A percentile compares a stretch with the other conserved stretches of the same genome.
Evolutionary conservation across 1,284 basidiomycete genomes (phyloP).

Genomic region (Rhodotorula sp.): DNA sequence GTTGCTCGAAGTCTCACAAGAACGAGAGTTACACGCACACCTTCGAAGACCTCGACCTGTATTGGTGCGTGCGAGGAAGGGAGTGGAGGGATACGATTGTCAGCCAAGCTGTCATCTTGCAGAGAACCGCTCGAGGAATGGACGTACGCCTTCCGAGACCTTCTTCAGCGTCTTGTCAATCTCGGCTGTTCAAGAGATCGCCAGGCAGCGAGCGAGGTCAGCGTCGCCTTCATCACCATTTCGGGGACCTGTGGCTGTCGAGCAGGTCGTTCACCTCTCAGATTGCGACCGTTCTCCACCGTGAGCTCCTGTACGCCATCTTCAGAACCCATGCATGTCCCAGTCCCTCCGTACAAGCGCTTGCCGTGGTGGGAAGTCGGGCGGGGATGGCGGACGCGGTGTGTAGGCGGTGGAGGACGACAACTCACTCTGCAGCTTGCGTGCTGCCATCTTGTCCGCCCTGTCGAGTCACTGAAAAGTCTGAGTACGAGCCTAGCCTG

Average conservation of each 20-base stretch:
- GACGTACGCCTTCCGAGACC: slow-evolving; percentile 72
- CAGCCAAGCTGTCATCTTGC: neutral
- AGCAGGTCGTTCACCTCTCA: neutral
- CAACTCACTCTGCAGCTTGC: slow-evolving; percentile 45
- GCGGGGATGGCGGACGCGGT: neutral
- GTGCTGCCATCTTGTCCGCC: slow-evolving; percentile 41
- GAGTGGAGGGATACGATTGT: neutral
- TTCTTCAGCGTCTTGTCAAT: slow-evolving; percentile 96
- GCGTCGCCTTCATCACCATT: neutral
- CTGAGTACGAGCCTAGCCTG: neutral
- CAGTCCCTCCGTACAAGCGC: neutral
- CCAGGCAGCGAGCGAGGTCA: no score
- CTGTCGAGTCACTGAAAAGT: neutral
- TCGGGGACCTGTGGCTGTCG: slow-evolving; percentile 1
- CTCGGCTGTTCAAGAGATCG: slow-evolving; percentile 63
- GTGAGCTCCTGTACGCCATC: neutral
- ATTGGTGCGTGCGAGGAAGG: rapidly evolving
- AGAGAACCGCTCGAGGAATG: neutral
- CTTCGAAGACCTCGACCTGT: slow-evolving; percentile 80
- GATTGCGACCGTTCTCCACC: no score
- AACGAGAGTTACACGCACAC: slow-evolving; percentile 42
- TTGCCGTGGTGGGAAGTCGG: neutral
- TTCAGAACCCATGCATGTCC: neutral
- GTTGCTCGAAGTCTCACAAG: no score
- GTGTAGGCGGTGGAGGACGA: neutral